Base-by-base conservation (phyloP, 129 eudicot genomes). In the Ambrosia trifida region DNA sequence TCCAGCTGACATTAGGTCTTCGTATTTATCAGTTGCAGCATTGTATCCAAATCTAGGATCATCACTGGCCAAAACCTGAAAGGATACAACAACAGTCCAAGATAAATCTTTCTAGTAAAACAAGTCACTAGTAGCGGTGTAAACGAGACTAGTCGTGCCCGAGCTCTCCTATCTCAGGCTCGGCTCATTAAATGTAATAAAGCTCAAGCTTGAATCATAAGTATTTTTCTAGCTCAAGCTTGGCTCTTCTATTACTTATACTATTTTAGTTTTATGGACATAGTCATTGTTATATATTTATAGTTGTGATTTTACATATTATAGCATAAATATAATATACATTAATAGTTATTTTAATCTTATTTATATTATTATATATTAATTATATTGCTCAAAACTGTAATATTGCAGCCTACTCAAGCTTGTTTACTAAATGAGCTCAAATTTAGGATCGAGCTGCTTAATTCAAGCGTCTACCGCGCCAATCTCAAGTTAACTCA, bases 1-100 rank as follows among this genome's bases (percentile, higher is more conserved):
- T 62, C 97, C 97, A 59, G 88, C 97, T 68, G 96, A 78, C 97
- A 88, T 91, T 62, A 91, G 73, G 74, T 91, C 97, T 80, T 91
- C 97, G 17, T 86, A 88, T 43, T 82, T 79, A 50, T 90, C 94
- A 0, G 93, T 86, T 1, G 97, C 97, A 51, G 93, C 96, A 65
- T 91, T 91, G 71, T 86, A 91, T 72, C 95, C 95, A 69, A 72
- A 90, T 83, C 76, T 81, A 17, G 73, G 52, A 61, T 87, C 72
- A 43, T 87, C 88, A 50, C 73, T 79, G 2, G 91, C 81, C 17
- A 90, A 85, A 45, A 87, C 91, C 95, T 90, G 75, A 44, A 31
- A 44, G 17, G 30, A 7, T 32, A n/a, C 2, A 8, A 58, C 14
- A 20, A 49, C 45, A 35, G 51, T 50, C 56, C 41, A 64, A 19